These are phyloP conservation scores for Leccinum rimulosum DNA, from an alignment of 768 basidiomycete species.

Conservation along the genomic window DNA sequence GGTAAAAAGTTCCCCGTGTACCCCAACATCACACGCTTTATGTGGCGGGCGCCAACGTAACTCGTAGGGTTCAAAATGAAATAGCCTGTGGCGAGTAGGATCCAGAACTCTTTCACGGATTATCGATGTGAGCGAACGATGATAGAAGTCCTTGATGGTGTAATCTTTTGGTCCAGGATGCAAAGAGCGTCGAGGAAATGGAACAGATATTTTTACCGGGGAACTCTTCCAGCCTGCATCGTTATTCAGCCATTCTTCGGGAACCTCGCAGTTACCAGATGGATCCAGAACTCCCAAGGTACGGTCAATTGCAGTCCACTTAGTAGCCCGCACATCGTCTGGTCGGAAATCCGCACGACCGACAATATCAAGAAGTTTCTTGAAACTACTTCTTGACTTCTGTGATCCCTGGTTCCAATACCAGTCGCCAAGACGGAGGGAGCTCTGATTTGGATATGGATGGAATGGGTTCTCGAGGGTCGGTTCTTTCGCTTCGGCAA, in stretches of 20 bases:
- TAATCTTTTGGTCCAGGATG: not conserved
- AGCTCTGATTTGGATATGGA: not conserved
- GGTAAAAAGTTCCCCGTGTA: not conserved
- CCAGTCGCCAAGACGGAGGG: not conserved
- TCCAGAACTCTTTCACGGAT: not conserved
- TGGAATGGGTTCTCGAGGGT: not conserved
- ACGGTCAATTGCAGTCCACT: not conserved
- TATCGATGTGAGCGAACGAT: not conserved
- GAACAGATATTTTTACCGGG: not conserved
- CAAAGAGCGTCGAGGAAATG: not conserved
- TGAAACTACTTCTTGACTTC: not conserved
- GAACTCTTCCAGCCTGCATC: not conserved
- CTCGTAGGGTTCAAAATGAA: not conserved
- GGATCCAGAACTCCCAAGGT: not conserved
- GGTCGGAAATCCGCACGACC: not conserved
- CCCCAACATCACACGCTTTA: not conserved
- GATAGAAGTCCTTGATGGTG: not conserved
- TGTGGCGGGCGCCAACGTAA: not conserved
- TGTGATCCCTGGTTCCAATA: not conserved
- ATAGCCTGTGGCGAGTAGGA: not conserved
- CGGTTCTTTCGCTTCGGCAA: not conserved
- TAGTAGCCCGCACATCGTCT: not conserved
- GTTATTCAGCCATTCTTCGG: not conserved
- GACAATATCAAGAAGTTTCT: not conserved
- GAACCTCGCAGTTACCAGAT: not conserved